Percentiles rank a stretch among this genome's conserved stretches.
Conservation (phyloP, 805 yeast species). For the Suhomyces prunicola region DNA sequence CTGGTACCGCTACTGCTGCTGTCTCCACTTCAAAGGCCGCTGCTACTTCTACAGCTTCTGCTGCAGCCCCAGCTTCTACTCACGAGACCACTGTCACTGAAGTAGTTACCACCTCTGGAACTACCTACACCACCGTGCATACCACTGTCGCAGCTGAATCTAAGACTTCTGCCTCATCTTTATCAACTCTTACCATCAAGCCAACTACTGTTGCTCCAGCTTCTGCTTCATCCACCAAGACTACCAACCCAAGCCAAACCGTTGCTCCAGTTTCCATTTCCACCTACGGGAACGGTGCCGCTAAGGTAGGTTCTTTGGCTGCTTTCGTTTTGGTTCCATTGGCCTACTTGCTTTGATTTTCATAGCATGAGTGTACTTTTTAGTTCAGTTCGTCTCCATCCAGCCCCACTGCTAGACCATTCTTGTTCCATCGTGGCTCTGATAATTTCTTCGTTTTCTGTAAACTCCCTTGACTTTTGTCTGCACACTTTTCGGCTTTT, state of each 20-base stretch:
- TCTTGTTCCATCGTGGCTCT: not conserved
- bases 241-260: not conserved
- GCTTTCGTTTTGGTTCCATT: slow-evolving; percentile 31
- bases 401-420: not conserved
- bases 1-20: slow-evolving; percentile 7
- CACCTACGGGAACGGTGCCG: slow-evolving; percentile 12
- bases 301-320: slow-evolving; percentile 18
- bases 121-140: slow-evolving; percentile 8
- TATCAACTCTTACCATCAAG: slow-evolving; percentile 7
- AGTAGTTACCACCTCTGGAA: slow-evolving; percentile 11
- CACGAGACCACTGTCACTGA: slow-evolving; percentile 1
- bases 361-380: not conserved
- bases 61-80: slow-evolving; percentile 3
- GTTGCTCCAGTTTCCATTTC: slow-evolving; percentile 2
- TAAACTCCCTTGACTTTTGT: not conserved
- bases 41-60: slow-evolving; percentile 8
- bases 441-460: not conserved
- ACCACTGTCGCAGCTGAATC: slow-evolving; percentile 3
- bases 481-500: not conserved
- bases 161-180: slow-evolving; percentile 3
- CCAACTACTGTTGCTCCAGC: slow-evolving; percentile 1
- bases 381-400: not conserved
- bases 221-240: slow-evolving; percentile 9
- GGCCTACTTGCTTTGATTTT: slow-evolving; percentile 19
- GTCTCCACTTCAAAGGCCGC: slow-evolving; percentile 4